phyloP scores from a whole-genome alignment of 2,329 filamentous ascomycete genomes.

The Pyrenochaeta sp. region DNA sequence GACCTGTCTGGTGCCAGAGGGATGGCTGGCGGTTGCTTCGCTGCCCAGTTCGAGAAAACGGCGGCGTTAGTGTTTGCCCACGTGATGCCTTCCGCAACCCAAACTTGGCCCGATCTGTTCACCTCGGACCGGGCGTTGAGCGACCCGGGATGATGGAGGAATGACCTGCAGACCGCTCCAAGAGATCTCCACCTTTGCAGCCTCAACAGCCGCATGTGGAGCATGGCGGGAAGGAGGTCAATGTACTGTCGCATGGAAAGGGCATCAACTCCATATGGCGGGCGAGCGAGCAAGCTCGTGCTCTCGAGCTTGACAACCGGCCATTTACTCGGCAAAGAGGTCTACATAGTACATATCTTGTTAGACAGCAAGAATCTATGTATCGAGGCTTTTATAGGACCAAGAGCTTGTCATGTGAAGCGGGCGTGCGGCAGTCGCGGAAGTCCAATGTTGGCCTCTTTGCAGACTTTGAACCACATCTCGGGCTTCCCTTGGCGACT shows the following conservation, averaged over 20 bases:
- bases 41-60: constrained; percentile 23
- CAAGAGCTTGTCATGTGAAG: not conserved
- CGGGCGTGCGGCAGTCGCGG: not conserved
- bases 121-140: not conserved
- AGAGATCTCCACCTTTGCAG: not conserved
- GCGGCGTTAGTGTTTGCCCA: constrained; percentile 16
- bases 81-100: constrained; percentile 17
- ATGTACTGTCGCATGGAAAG: not conserved
- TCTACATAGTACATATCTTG: too few relatives aligned
- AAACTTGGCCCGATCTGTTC: not conserved
- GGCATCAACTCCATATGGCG: not conserved
- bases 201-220: not conserved
- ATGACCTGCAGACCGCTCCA: not conserved
- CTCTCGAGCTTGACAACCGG: not conserved
- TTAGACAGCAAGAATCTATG: not conserved
- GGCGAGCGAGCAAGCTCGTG: not conserved
- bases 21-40: constrained; percentile 9
- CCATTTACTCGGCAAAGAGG: too few relatives aligned
- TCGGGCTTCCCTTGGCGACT: not conserved
- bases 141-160: not conserved
- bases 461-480: not conserved
- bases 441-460: not conserved
- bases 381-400: not conserved
- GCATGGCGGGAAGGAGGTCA: not conserved
- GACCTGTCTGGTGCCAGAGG: constrained; percentile 13